Evolutionary conservation across 306 rosid species (phyloP).

Genomic region (Quercus berberidifolia): DNA sequence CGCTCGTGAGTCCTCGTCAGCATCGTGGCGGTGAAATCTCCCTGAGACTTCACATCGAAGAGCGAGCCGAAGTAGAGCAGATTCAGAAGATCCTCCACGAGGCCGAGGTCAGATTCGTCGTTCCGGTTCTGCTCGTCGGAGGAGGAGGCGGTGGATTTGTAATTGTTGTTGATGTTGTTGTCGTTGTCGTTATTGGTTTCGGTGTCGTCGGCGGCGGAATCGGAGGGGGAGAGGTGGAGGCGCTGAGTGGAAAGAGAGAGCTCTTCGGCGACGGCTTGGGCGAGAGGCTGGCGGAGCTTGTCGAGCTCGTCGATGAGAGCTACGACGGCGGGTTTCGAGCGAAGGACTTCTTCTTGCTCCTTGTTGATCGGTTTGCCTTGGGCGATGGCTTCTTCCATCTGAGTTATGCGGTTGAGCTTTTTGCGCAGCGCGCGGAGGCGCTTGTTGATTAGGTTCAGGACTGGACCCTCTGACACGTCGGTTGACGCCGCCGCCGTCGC

Average conservation of each 20-base stretch:
- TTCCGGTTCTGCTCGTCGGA: neutral
- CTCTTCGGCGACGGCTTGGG: conserved; percentile 69
- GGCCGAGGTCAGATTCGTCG: conserved; percentile 16
- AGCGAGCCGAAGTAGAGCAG: conserved; percentile 85
- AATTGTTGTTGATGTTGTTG: neutral
- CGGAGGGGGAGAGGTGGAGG: conserved; percentile 27
- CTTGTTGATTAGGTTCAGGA: conserved; percentile 81
- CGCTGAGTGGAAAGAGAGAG: conserved; percentile 38
- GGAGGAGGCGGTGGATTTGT: conserved; percentile 3
- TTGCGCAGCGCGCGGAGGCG: conserved; percentile 83
- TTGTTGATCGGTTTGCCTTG: conserved; percentile 75
- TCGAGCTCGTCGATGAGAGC: conserved; percentile 81
- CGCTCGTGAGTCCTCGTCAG: conserved; percentile 88
- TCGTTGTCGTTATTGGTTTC: neutral
- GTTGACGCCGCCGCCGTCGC: conserved; percentile 36
- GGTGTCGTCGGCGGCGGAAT: conserved; percentile 16
- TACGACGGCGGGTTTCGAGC: conserved; percentile 60
- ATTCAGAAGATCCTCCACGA: conserved; percentile 69
- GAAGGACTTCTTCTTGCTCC: conserved; percentile 83
- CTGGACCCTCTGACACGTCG: conserved; percentile 82
- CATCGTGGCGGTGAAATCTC: conserved; percentile 79
- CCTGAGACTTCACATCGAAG: conserved; percentile 85
- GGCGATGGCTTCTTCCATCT: conserved; percentile 70
- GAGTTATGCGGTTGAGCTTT: conserved; percentile 64
- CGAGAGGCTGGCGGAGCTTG: conserved; percentile 84